phyloP scores from a whole-genome alignment of 202 grass and related monocot genomes.

The Zoysia matrella region DNA sequence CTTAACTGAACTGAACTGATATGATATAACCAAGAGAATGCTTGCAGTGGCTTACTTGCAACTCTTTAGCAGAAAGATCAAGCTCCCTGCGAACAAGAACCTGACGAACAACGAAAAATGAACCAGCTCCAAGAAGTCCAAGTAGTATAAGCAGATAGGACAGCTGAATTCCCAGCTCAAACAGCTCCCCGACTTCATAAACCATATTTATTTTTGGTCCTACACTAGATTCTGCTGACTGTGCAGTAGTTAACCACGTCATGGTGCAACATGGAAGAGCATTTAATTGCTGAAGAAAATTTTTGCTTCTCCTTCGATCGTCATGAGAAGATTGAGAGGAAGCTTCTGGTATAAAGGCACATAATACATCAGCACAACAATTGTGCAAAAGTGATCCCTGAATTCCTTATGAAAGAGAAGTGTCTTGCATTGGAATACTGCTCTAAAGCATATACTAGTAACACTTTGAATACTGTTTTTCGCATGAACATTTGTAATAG shows the following conservation, averaged over 20 bases:
- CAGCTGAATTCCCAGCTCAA: slow-evolving; percentile 94
- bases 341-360: slow-evolving; percentile 31
- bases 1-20: not conserved
- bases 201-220: slow-evolving; percentile 70
- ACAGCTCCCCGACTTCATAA: slow-evolving; percentile 91
- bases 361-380: slow-evolving; percentile 21
- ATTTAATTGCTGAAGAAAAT: slow-evolving; percentile 36
- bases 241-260: slow-evolving; percentile 69
- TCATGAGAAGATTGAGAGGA: slow-evolving; percentile 8
- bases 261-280: slow-evolving; percentile 58
- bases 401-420: not conserved
- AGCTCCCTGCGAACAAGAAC: slow-evolving; percentile 95
- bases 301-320: slow-evolving; percentile 39
- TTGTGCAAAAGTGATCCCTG: not conserved
- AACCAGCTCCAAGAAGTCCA: slow-evolving; percentile 89
- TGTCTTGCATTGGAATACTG: not conserved
- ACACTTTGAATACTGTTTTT: no score
- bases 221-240: slow-evolving; percentile 65
- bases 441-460: no score
- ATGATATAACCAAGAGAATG: slow-evolving; percentile 28
- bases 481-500: not conserved
- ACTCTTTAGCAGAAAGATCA: slow-evolving; percentile 98
- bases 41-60: slow-evolving; percentile 69
- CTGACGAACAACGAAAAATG: slow-evolving; percentile 92
- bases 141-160: slow-evolving; percentile 90